Evolutionary conservation across 129 eudicot genomes (phyloP).

Genomic region (Ambrosia trifida): DNA sequence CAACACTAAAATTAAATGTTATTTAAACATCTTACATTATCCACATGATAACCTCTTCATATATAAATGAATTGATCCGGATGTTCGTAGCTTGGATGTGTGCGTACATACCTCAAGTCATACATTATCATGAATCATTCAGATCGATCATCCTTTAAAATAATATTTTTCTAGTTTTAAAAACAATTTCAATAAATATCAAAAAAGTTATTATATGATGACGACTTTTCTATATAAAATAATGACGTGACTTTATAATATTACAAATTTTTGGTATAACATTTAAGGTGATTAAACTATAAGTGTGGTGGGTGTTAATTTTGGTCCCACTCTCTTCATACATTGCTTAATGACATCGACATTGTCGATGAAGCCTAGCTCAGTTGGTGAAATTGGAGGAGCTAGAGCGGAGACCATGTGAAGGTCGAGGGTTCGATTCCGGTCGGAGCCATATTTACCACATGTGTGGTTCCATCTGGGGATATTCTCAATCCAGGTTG

Average conservation of each 20-base stretch:
- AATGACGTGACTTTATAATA: not conserved
- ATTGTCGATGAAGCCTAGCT: no score
- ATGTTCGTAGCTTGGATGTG: not conserved
- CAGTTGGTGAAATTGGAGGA: no score
- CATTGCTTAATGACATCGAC: conserved; percentile 17
- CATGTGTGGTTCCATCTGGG: no score
- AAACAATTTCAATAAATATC: not conserved
- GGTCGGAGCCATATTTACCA: no score
- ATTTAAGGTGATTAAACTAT: not conserved
- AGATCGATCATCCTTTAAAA: not conserved
- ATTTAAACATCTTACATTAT: not conserved
- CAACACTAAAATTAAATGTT: not conserved
- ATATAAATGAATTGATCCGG: no score
- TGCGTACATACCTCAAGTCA: not conserved
- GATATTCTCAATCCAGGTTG: no score
- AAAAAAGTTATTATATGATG: not conserved
- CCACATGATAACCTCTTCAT: not conserved
- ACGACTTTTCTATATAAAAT: conserved; percentile 5
- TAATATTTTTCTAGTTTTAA: not conserved
- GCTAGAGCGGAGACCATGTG: no score
- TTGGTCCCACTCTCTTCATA: conserved; percentile 18
- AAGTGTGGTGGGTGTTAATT: conserved; percentile 12
- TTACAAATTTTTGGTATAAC: not conserved
- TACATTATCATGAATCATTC: conserved; percentile 7
- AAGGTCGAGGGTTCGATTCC: no score